Percentiles rank a stretch among this genome's conserved stretches.
phyloP scores from a whole-genome alignment of 2,329 filamentous ascomycete species.

The Curvularia verruculosa region DNA sequence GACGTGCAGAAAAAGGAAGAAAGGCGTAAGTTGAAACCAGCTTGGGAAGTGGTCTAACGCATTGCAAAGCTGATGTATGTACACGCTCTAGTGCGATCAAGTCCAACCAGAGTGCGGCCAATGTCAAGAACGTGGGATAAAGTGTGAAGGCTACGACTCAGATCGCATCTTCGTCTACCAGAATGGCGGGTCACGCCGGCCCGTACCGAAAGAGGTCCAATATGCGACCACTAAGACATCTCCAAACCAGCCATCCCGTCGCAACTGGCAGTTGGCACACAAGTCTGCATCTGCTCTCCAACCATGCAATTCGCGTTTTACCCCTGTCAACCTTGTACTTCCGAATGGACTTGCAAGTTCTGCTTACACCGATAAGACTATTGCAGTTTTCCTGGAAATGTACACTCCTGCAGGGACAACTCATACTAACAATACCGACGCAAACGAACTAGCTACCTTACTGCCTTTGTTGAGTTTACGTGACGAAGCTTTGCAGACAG shows the following conservation, averaged over 20 bases:
- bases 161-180: constrained; percentile 65
- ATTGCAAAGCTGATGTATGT: constrained; percentile 5
- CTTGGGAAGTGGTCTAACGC: not conserved
- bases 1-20: constrained; percentile 53
- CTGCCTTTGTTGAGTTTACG: constrained; percentile 27
- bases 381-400: constrained; percentile 30
- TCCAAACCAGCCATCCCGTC: constrained; percentile 8
- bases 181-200: constrained; percentile 3
- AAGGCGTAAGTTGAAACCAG: constrained; percentile 56
- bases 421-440: constrained; percentile 11
- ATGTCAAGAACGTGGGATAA: constrained; percentile 62
- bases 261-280: constrained; percentile 5
- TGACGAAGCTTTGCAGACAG: constrained; percentile 33
- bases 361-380: constrained; percentile 30
- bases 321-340: constrained; percentile 12
- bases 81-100: constrained; percentile 63
- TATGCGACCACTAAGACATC: constrained; percentile 2
- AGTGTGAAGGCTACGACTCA: constrained; percentile 68
- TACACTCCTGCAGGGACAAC: constrained; percentile 24
- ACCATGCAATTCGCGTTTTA: not conserved
- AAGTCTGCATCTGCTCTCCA: not conserved
- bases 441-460: constrained; percentile 22
- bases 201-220: constrained; percentile 1
- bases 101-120: constrained; percentile 66
- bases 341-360: constrained; percentile 25